Percentiles rank a stretch among this genome's conserved stretches.
These are phyloP conservation scores for Limnomonas spitsbergensis DNA, from an alignment of 139 green algal genomes.

Conservation along the genomic window DNA sequence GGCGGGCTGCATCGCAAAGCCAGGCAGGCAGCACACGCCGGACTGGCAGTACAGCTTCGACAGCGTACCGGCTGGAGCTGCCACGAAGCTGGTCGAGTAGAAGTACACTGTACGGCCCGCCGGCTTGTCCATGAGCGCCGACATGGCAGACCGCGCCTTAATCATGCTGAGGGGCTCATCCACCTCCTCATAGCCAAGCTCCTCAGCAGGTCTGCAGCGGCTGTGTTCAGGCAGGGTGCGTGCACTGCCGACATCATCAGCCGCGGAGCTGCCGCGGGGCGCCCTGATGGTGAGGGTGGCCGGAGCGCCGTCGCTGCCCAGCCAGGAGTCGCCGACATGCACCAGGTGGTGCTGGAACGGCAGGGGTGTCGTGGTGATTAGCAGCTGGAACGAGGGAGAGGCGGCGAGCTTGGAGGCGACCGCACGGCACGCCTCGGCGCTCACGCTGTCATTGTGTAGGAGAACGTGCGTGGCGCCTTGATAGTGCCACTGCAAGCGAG, in stretches of 20 bases:
- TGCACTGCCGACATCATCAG: too few relatives aligned
- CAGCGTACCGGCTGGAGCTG: neutral
- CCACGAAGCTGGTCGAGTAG: neutral
- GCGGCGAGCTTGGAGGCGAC: neutral
- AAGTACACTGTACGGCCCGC: neutral
- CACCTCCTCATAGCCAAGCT: neutral
- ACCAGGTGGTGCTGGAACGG: neutral
- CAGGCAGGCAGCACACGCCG: neutral
- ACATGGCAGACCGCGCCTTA: neutral
- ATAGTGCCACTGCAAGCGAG: slow-evolving; percentile 8
- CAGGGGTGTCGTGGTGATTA: neutral
- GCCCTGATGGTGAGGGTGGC: neutral
- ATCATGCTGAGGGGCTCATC: too few relatives aligned
- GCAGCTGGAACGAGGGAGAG: neutral
- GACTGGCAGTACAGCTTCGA: neutral
- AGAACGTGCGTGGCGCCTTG: neutral
- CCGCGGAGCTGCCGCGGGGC: neutral
- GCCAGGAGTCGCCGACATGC: neutral
- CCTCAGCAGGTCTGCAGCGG: too few relatives aligned
- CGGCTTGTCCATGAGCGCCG: neutral
- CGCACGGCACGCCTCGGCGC: neutral
- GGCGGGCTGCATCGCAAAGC: neutral
- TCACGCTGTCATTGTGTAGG: neutral
- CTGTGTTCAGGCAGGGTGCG: too few relatives aligned
- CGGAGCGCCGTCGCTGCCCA: too few relatives aligned